Base-by-base conservation (phyloP, 768 basidiomycete genomes). In the Hemileccinum impolitum region DNA sequence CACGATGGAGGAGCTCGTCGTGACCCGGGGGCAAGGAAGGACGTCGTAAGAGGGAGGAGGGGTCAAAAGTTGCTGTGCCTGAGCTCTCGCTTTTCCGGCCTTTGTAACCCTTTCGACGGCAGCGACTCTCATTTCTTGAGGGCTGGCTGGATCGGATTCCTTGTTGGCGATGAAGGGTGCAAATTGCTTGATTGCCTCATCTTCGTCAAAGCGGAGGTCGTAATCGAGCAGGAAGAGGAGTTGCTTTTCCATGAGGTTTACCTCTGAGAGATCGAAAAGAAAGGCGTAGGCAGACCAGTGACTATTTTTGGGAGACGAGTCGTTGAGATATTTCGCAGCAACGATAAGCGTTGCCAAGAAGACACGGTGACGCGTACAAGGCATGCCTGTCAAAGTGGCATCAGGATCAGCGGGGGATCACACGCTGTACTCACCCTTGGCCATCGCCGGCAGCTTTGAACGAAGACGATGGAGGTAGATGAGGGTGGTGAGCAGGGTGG, bases 241-340 rank as follows among this genome's bases (percentile, higher is more conserved):
- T 71, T 99, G 93, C 71, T 85, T 89, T 73, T 99, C 95, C 95
- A 98, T 98, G 53, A 94, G 77, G 69, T 94, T 96, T 68, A 97
- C 84, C 72, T 91, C 89, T 11, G 73, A 68, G 43, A 82, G 71
- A 63, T 88, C 83, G 72, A 91, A 94, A 55, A 89, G 72, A 37
- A 74, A 72, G 15, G 84, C 86, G 65, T 93, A 90, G 41, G 72
- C 71, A 48, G 85, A 80, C 95, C 95, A 99, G 74, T 96, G 90
- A 66, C 79, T 78, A 74, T 97, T 99, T 78, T 94, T 95, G 3
- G 91, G 91, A 39, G 87, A 87, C n/a, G 88, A 87, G 69, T 94
- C 92, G 69, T 99, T 96, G 63, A 97, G 82, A 69, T 97, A 97
- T 72, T 99, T 99, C 54, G 93, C 87, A 19, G 95, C 85, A 36